Percentiles rank a stretch among this genome's conserved stretches.
phyloP scores from a whole-genome alignment of 345 rosid species.

The Bruguiera gymnorhiza region DNA sequence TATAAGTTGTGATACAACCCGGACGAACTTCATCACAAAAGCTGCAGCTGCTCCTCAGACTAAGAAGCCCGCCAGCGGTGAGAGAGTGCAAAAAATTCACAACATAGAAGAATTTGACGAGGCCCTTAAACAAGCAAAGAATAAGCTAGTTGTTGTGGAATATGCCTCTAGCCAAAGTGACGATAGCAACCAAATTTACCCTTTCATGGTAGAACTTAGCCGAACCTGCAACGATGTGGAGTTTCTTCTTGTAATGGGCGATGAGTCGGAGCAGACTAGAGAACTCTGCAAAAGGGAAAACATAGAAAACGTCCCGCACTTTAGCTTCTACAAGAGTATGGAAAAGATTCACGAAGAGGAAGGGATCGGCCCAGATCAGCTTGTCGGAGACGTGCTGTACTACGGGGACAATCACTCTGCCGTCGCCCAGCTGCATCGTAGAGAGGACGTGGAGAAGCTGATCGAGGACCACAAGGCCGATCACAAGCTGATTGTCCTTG shows the following conservation, averaged over 20 bases:
- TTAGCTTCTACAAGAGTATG: slow-evolving; percentile 81
- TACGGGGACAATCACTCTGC: slow-evolving; percentile 87
- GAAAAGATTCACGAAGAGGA: slow-evolving; percentile 93
- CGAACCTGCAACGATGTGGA: slow-evolving; percentile 74
- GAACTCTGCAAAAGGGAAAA: slow-evolving; percentile 78
- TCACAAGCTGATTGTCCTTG: slow-evolving; percentile 72
- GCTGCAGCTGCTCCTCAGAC: slow-evolving; percentile 53
- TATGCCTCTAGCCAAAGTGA: slow-evolving; percentile 53
- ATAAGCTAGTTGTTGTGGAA: slow-evolving; percentile 78
- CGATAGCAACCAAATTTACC: slow-evolving; percentile 60
- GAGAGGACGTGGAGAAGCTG: slow-evolving; percentile 72
- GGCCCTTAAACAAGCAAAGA: slow-evolving; percentile 57
- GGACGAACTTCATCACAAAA: slow-evolving; percentile 15
- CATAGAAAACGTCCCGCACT: slow-evolving; percentile 74
- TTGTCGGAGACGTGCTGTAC: slow-evolving; percentile 85
- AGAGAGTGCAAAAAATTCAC: slow-evolving; percentile 61
- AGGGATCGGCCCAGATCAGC: slow-evolving; percentile 75
- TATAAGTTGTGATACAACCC: slow-evolving; percentile 7
- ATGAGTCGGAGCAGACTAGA: slow-evolving; percentile 72
- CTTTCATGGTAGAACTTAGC: slow-evolving; percentile 86
- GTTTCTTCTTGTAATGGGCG: slow-evolving; percentile 79
- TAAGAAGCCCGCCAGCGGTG: slow-evolving; percentile 41
- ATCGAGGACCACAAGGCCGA: slow-evolving; percentile 65
- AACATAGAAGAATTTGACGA: slow-evolving; percentile 71
- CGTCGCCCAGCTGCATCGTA: slow-evolving; percentile 67